Conservation (phyloP, 164 flowering plant species). For the Tinospora cordifolia region DNA sequence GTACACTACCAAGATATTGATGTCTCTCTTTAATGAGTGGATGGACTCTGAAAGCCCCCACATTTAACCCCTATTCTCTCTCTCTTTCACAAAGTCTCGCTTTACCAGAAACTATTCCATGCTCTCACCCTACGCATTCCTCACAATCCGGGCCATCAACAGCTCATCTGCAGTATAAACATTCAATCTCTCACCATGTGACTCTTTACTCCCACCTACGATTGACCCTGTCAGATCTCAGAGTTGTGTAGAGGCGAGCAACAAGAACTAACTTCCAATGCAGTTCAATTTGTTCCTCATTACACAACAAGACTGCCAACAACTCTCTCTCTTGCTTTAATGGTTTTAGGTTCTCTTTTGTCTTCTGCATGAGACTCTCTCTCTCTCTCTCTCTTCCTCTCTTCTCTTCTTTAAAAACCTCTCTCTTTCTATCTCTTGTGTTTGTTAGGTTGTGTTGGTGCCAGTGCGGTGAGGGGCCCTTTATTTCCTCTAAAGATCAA, state of each 20-base stretch:
- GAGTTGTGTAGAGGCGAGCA: no score
- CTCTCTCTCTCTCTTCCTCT: constrained; percentile 16
- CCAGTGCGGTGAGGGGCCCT: constrained; percentile 37
- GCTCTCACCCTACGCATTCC: neutral
- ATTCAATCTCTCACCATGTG: neutral
- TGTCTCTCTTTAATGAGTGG: constrained; percentile 1
- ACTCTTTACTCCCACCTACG: neutral
- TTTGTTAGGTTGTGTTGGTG: constrained; percentile 41
- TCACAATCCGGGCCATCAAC: neutral
- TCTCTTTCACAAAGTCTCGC: neutral
- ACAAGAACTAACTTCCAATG: constrained; percentile 18
- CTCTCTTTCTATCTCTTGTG: constrained; percentile 23
- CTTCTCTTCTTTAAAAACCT: constrained; percentile 19
- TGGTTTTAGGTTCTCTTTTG: constrained; percentile 36
- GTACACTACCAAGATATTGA: constrained; percentile 1
- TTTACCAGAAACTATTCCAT: neutral
- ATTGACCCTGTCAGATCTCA: neutral
- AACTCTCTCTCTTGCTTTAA: constrained; percentile 14
- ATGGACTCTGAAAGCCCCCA: neutral
- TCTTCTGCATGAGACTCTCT: constrained; percentile 4
- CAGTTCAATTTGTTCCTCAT: constrained; percentile 1
- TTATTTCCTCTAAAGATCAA: constrained; percentile 30
- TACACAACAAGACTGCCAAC: neutral
- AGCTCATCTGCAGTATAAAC: neutral
- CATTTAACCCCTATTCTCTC: neutral